Evolutionary conservation across 768 basidiomycete genomes (phyloP), one percentile per base, ranked within the genome.

Genomic region (Kwoniella botswanensis): DNA sequence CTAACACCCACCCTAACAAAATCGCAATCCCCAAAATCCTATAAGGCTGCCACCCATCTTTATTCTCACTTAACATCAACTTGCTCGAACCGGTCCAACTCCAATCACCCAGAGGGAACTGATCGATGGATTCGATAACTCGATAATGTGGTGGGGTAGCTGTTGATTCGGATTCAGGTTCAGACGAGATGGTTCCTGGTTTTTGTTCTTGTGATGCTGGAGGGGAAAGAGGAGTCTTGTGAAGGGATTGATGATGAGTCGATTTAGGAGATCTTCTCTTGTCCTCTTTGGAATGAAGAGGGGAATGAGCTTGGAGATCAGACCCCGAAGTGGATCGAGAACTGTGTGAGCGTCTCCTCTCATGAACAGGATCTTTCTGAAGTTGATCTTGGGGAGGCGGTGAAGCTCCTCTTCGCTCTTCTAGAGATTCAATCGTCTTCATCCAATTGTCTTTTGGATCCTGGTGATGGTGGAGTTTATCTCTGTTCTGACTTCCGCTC

Each of bases 31-130:
- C 50, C 17, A 65, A 29, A 41, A 65, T 29, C 35, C 35, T 53
- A 42, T 65, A 65, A 35, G 22, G 26, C 11, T 65, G 52, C 63
- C 63, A 65, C 3, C 63, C 63, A 35, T 54, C 50, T 29, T 29
- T 29, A 35, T 63, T 46, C 24, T 63, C 62, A 29, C 43, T 46
- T 21, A 63, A 50, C 44, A 63, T 50, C 12, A 35, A 18, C 4
- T 12, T 50, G 11, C 24, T 63, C 6, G 50, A 24, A 12, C 11
- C 46, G 15, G n/a, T 52, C 15, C 24, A 44, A 50, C 44, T 63
- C 44, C 43, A 29, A 63, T 63, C 46, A 13, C 62, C 62, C 43
- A 63, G 26, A 11, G 43, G 62, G 24, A 63, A 63, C 3, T 63
- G 62, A 12, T 44, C 50, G 24, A 63, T 63, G 18, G 54, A 21